Evolutionary conservation across 768 basidiomycete species (phyloP).

Genomic region (Coprinopsis cinerea): DNA sequence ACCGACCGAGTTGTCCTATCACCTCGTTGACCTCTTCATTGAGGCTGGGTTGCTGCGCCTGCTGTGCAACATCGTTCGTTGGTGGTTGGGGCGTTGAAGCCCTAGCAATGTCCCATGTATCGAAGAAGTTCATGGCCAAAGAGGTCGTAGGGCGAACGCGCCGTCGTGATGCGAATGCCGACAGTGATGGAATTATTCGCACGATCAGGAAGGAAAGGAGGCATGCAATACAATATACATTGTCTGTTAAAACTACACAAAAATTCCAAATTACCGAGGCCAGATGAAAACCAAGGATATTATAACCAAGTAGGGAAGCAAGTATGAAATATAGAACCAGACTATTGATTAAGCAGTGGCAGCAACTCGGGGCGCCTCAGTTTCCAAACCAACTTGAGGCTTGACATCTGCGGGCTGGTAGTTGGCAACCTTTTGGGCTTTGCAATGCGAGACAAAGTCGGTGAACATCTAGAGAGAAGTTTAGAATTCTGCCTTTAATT

Average conservation of each 20-base stretch:
- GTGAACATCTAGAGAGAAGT: slow-evolving; percentile 72
- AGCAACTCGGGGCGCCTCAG: slow-evolving; percentile 10
- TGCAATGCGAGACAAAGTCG: slow-evolving; percentile 83
- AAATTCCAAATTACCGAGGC: too few relatives aligned
- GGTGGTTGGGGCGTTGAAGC: slow-evolving; percentile 41
- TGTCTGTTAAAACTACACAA: too few relatives aligned
- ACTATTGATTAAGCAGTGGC: slow-evolving; percentile 13
- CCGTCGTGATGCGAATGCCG: not conserved
- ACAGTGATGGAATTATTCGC: not conserved
- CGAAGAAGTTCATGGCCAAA: slow-evolving; percentile 63
- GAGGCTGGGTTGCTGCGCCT: slow-evolving; percentile 44
- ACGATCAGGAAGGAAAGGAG: not conserved
- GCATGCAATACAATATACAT: not conserved
- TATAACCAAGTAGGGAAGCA: too few relatives aligned
- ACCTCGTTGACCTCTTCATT: slow-evolving; percentile 89
- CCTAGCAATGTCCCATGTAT: slow-evolving; percentile 56
- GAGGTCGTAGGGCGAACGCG: not conserved
- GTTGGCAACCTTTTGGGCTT: slow-evolving; percentile 26
- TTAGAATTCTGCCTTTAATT: slow-evolving; percentile 2
- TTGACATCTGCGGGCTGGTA: slow-evolving; percentile 18
- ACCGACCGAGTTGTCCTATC: slow-evolving; percentile 76
- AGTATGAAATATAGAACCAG: not conserved
- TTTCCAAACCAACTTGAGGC: slow-evolving; percentile 19
- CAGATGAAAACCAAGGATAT: too few relatives aligned
- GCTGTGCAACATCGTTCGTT: slow-evolving; percentile 17